Evolutionary conservation across 2,329 filamentous ascomycete species (phyloP).

Genomic region (Cladophialophora psammophila): DNA sequence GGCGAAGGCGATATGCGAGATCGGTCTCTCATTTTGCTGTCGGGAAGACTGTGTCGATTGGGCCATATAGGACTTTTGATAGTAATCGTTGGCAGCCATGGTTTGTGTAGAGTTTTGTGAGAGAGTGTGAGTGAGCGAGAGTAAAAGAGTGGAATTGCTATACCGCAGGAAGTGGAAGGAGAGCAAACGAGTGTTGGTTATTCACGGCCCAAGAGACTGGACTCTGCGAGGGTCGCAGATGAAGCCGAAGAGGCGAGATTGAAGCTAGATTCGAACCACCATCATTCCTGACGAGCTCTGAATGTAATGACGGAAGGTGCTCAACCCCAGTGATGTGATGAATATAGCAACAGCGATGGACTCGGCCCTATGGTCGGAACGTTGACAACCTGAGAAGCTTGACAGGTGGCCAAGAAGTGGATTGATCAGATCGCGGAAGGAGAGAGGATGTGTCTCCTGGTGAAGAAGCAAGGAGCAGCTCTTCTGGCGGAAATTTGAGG

Average conservation of each 20-base stretch:
- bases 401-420: slow-evolving; percentile 1
- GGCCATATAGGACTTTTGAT: slow-evolving; percentile 52
- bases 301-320: not conserved
- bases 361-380: not conserved
- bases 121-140: not conserved
- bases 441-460: not conserved
- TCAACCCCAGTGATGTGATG: not conserved
- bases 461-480: not conserved
- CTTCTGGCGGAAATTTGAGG: not conserved
- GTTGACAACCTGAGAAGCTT: not conserved
- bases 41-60: slow-evolving; percentile 23
- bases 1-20: slow-evolving; percentile 20
- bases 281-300: not conserved
- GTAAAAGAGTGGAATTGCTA: slow-evolving; percentile 18
- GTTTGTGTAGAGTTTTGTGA: slow-evolving; percentile 36
- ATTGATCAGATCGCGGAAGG: slow-evolving; percentile 4
- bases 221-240: not conserved
- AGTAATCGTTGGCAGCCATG: slow-evolving; percentile 74
- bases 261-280: not conserved
- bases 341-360: not conserved
- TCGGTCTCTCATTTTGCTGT: slow-evolving; percentile 23
- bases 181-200: slow-evolving; percentile 5
- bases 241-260: not conserved
- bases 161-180: not conserved
- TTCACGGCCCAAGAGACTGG: not conserved